Evolutionary conservation across 2,329 filamentous ascomycete species (phyloP).

Genomic region (Geosmithia morbida): DNA sequence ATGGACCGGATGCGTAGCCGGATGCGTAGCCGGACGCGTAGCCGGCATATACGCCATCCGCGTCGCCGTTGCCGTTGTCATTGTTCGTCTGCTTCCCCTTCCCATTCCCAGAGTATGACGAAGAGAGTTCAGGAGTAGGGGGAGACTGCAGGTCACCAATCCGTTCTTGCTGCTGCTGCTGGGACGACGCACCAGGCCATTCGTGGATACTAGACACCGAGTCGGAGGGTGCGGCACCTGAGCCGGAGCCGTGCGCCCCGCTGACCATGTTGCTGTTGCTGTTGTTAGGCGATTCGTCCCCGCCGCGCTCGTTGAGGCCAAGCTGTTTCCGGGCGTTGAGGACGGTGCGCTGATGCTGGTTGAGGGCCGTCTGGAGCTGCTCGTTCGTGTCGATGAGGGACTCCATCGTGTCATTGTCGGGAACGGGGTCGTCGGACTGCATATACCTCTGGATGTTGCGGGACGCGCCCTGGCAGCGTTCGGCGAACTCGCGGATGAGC

Average conservation of each 20-base stretch:
- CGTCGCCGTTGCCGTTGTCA: slow-evolving; percentile 6
- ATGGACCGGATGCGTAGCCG: not conserved
- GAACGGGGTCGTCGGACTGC: slow-evolving; percentile 58
- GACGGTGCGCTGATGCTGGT: slow-evolving; percentile 70
- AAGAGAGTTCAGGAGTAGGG: not conserved
- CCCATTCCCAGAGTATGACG: slow-evolving; percentile 6
- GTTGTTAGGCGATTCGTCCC: not conserved
- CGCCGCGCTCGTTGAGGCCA: slow-evolving; percentile 13
- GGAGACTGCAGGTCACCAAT: not conserved
- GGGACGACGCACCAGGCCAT: no score
- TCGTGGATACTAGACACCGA: no score
- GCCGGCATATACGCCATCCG: slow-evolving; percentile 7
- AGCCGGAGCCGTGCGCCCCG: no score
- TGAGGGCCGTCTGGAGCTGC: slow-evolving; percentile 68
- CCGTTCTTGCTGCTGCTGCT: not conserved
- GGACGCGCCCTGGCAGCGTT: slow-evolving; percentile 70
- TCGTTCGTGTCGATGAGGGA: slow-evolving; percentile 92
- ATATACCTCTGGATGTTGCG: slow-evolving; percentile 80
- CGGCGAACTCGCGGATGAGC: slow-evolving; percentile 82
- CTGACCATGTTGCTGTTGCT: not conserved
- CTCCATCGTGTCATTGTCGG: slow-evolving; percentile 89
- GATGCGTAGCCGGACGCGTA: not conserved
- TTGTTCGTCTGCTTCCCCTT: slow-evolving; percentile 20
- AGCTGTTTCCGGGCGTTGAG: slow-evolving; percentile 45
- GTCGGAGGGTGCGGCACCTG: not conserved